Conservation (phyloP, 2,329 filamentous ascomycete species). For the Aspergillus puulaauensis region DNA sequence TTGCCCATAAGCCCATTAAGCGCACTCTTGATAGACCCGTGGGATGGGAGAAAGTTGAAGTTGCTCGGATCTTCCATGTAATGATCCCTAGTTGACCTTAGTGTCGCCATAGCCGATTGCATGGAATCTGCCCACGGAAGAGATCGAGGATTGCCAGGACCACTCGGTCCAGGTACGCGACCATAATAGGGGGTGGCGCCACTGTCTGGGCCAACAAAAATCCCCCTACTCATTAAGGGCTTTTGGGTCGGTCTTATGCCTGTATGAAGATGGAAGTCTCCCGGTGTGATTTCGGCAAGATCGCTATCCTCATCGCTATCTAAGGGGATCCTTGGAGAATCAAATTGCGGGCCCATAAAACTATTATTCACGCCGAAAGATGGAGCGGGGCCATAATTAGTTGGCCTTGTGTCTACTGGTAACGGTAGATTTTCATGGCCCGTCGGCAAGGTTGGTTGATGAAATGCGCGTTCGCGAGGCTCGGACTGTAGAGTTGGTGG, state of each 20-base stretch:
- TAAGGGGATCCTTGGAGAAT: neutral
- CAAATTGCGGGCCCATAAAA: neutral
- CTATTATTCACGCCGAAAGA: neutral
- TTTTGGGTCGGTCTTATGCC: neutral
- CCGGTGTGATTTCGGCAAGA: slow-evolving; percentile 30
- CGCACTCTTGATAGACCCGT: neutral
- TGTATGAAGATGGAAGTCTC: slow-evolving; percentile 18
- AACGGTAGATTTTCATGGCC: neutral
- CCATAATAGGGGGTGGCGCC: neutral
- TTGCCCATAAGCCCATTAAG: neutral
- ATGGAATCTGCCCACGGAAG: slow-evolving; percentile 17
- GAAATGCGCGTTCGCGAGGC: too few species aligned
- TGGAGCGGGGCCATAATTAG: neutral
- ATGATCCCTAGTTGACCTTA: slow-evolving; percentile 15
- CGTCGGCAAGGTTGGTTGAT: neutral
- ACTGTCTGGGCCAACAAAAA: neutral
- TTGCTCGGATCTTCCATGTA: neutral
- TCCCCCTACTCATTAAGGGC: neutral
- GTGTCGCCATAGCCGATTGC: slow-evolving; percentile 21
- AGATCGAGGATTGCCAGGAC: neutral
- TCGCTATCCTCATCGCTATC: slow-evolving; percentile 32
- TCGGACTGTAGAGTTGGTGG: neutral
- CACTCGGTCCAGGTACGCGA: slow-evolving; percentile 4
- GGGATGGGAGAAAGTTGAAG: neutral
- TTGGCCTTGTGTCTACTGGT: neutral